These are phyloP conservation scores for Angomonas ambiguus DNA, from an alignment of 208 protist species.

Conservation along the genomic window DNA sequence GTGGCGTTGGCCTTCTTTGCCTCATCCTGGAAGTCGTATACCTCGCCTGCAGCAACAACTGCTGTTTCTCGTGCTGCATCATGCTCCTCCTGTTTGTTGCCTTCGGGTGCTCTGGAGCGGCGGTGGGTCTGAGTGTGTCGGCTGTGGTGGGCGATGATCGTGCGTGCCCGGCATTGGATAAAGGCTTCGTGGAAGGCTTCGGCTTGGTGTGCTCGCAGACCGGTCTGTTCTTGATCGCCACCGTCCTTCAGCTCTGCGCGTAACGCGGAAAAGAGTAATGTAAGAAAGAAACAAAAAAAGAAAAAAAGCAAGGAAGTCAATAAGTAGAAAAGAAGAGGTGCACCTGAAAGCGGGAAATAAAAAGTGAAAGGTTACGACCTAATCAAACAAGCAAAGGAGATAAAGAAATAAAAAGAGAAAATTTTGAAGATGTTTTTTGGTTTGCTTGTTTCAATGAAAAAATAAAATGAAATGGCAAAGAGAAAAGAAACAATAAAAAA, in stretches of 20 bases:
- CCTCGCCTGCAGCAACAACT: constrained; percentile 3
- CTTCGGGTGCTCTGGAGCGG: constrained; percentile 12
- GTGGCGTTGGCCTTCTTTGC: not conserved
- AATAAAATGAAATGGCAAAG: constrained; percentile 3
- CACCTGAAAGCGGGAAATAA: constrained; percentile 3
- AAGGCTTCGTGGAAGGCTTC: constrained; percentile 15
- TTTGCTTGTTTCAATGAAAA: not conserved
- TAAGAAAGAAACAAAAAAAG: not conserved
- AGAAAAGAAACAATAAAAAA: constrained; percentile 5
- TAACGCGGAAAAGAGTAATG: constrained; percentile 12
- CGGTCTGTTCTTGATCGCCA: constrained; percentile 9
- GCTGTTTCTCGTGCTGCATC: not conserved
- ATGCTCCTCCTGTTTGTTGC: constrained; percentile 4
- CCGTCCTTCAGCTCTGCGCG: constrained; percentile 13
- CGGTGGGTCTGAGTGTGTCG: constrained; percentile 3
- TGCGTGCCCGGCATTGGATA: not conserved
- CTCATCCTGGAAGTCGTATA: not conserved
- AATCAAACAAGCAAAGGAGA: not conserved
- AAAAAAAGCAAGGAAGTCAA: not conserved
- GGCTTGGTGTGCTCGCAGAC: constrained; percentile 8
- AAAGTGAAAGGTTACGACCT: too few relatives aligned
- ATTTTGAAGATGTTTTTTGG: not conserved
- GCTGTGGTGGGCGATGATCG: constrained; percentile 13
- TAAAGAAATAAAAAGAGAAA: not conserved
- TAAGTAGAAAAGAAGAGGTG: not conserved